Evolutionary conservation across 495 filamentous ascomycete species (phyloP).

Genomic region (Podospora pseudopauciseta): DNA sequence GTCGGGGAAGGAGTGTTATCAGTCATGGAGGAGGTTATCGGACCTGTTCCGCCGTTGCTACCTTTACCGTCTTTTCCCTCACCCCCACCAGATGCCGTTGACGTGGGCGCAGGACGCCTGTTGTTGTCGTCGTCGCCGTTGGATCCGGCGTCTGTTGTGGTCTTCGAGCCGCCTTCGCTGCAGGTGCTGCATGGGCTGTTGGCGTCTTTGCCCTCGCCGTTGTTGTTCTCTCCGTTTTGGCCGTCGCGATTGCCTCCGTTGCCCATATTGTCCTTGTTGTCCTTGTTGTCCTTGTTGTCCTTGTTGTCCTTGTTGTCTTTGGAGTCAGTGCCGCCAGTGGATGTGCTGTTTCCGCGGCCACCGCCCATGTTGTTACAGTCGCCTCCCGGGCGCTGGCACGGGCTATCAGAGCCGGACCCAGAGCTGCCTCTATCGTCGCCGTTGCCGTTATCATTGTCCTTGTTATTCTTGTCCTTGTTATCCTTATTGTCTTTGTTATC

Average conservation of each 20-base stretch:
- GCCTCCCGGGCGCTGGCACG: background rate
- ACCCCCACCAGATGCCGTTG: background rate
- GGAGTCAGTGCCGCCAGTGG: background rate
- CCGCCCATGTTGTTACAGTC: slow-evolving; percentile 1
- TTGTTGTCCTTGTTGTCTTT: background rate
- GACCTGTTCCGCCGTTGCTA: slow-evolving; percentile 7
- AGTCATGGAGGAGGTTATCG: slow-evolving; percentile 4
- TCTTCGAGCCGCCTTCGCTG: background rate
- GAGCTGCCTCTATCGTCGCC: background rate
- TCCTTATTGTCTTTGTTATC: background rate
- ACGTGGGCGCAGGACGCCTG: background rate
- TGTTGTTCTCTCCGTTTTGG: background rate
- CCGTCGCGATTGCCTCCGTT: background rate
- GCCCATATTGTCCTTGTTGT: background rate
- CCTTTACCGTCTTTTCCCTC: slow-evolving; percentile 1
- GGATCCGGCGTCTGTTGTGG: background rate
- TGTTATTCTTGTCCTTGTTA: background rate
- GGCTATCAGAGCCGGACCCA: background rate
- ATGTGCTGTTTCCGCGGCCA: background rate
- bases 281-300: background rate
- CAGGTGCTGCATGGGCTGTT: background rate
- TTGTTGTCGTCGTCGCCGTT: background rate
- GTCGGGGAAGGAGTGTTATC: background rate
- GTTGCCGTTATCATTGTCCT: slow-evolving; percentile 2
- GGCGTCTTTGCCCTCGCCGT: background rate